Evolutionary conservation across 805 yeast genomes (phyloP).

Genomic region (Candida arabinofermentans): DNA sequence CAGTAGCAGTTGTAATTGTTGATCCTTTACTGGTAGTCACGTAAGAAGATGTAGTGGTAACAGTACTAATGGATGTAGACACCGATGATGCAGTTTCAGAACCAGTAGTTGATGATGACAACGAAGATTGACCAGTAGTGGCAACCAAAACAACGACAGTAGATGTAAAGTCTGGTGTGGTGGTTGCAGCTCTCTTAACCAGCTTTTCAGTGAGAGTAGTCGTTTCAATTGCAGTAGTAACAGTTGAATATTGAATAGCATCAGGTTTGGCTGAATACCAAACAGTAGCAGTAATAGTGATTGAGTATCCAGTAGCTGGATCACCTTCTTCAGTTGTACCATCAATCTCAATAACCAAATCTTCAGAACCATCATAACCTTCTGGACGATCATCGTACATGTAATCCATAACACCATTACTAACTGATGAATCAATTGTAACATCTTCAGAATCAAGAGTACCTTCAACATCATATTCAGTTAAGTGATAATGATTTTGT

Average conservation of each 20-base stretch:
- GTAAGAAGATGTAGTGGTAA: no score
- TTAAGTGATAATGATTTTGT: background rate
- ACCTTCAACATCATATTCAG: background rate
- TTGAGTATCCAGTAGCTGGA: background rate
- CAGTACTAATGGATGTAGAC: background rate
- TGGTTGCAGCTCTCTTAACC: background rate
- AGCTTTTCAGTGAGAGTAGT: background rate
- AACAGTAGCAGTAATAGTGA: background rate
- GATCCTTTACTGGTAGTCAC: no score
- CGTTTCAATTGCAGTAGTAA: background rate
- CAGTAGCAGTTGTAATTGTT: background rate
- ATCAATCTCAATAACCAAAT: background rate
- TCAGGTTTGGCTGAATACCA: background rate
- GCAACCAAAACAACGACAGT: background rate
- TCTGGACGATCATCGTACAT: background rate
- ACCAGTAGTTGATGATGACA: background rate
- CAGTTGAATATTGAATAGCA: background rate
- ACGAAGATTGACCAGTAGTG: background rate
- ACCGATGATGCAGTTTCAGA: background rate
- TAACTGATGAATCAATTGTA: background rate
- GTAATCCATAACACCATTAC: background rate
- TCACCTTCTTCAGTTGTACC: background rate
- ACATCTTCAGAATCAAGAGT: background rate
- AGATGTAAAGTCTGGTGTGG: background rate
- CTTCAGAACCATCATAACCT: background rate